Percentiles rank a stretch among this genome's conserved stretches.
phyloP scores from a whole-genome alignment of 1,284 basidiomycete species.

The Trametes polyzona region DNA sequence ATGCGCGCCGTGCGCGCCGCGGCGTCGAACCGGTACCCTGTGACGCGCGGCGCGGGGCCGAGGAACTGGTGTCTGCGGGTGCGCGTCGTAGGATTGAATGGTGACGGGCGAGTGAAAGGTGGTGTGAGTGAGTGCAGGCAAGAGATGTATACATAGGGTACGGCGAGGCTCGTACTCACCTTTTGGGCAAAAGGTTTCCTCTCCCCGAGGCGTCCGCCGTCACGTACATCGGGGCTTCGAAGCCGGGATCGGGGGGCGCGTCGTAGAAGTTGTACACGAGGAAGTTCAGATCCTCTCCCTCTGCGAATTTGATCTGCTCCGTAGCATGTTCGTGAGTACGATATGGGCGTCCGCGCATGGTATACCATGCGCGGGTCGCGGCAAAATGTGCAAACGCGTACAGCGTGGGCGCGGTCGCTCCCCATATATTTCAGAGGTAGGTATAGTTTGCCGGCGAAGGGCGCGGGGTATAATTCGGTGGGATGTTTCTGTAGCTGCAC shows the following conservation, averaged over 20 bases:
- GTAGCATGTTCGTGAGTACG: background rate
- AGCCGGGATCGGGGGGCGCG: background rate
- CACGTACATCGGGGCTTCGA: slow-evolving; percentile 8
- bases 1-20: slow-evolving; percentile 3
- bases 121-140: no score
- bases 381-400: no score
- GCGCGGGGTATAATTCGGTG: slow-evolving; percentile 1
- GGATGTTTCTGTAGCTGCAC: slow-evolving; percentile 7
- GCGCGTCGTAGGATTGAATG: background rate
- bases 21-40: slow-evolving; percentile 9
- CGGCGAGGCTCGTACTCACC: background rate
- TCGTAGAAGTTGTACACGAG: slow-evolving; percentile 10
- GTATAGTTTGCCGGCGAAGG: slow-evolving; percentile 5
- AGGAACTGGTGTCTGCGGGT: slow-evolving; percentile 7
- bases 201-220: no score
- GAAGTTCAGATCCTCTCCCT: slow-evolving; percentile 13
- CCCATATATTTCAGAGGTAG: background rate
- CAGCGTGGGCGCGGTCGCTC: background rate
- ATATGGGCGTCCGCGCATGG: background rate
- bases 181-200: background rate
- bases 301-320: slow-evolving; percentile 9
- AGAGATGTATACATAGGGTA: background rate
- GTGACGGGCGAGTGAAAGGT: background rate
- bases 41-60: slow-evolving; percentile 13
- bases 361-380: no score